Evolutionary conservation across 192 early-diverging fungal species (phyloP), one percentile per base, ranked within the genome.

Genomic region (Paraglomus occultum): DNA sequence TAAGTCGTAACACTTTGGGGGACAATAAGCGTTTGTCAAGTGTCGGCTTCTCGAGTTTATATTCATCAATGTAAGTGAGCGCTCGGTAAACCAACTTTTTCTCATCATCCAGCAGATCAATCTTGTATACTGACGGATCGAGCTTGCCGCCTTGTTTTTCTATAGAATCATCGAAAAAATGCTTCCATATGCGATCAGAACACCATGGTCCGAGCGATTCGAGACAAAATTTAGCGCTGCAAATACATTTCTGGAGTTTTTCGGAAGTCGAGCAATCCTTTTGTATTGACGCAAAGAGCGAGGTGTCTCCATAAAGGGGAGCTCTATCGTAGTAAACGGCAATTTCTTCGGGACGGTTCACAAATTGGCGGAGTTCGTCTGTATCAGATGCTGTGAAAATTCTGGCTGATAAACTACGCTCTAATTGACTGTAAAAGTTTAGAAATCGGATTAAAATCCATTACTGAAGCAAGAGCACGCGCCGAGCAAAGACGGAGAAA

Each of bases 181-280:
- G 71, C 49, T 83, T 79, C 82, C 93, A 89, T 48, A 88, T 80
- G 6, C 80, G 79, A 66, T 95, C 92, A 40, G 86, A 83, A 17
- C 89, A 89, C 88, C 92, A 94, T 3, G 91, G 86, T 0, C 95
- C 95, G 38, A 95, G 79, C 40, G 86, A 71, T 2, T 81, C 20
- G 42, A 87, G 71, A 20, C 85, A 64, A n/a, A 79, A 64, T 0
- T 23, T 42, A 3, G 78, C 82, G 12, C 76, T 75, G 2, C 63
- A 54, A 38, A 88, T 77, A 5, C 75, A 71, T n/a, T 71, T 58
- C 20, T 73, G 63, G 4, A 92, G 76, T 4, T 80, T 73, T 18
- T 64, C 42, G 61, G 74, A 65, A 17, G 51, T 55, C 2, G 64
- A 64, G 15, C 83, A 82, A 14, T 73, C 70, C 3, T 78, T 62